phyloP scores from a whole-genome alignment of 2,329 filamentous ascomycete species.

The Fusarium sp. region DNA sequence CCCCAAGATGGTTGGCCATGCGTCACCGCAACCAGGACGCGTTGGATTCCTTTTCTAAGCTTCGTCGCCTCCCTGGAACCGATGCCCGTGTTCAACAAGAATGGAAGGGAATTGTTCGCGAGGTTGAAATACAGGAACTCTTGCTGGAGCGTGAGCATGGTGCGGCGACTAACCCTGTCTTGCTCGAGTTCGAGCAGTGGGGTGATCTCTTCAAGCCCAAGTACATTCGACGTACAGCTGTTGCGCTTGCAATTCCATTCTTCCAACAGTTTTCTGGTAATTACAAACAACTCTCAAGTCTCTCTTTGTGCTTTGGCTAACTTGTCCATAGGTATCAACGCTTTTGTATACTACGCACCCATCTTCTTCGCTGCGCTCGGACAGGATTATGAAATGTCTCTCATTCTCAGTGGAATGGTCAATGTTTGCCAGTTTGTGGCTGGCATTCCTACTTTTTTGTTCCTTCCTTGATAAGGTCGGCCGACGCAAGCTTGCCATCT shows the following conservation, averaged over 20 bases:
- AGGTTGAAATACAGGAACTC: slow-evolving; percentile 9
- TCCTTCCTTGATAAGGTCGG: slow-evolving; percentile 51
- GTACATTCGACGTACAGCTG: slow-evolving; percentile 10
- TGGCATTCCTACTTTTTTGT: slow-evolving; percentile 43
- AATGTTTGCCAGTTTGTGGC: slow-evolving; percentile 52
- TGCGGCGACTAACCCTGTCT: background rate
- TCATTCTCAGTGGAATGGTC: slow-evolving; percentile 51
- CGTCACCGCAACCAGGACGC: slow-evolving; percentile 53
- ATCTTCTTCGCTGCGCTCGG: slow-evolving; percentile 46
- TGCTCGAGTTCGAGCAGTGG: slow-evolving; percentile 20
- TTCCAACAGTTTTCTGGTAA: slow-evolving; percentile 43
- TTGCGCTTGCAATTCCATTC: slow-evolving; percentile 37
- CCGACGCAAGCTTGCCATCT: slow-evolving; percentile 39
- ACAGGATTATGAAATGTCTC: slow-evolving; percentile 41
- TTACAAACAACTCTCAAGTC: background rate
- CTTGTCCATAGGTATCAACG: slow-evolving; percentile 11
- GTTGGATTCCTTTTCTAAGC: slow-evolving; percentile 50
- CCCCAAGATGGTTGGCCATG: slow-evolving; percentile 59
- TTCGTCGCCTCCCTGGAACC: background rate
- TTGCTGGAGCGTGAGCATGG: background rate
- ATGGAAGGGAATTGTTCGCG: background rate
- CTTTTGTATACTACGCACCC: slow-evolving; percentile 44
- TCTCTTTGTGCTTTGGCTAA: slow-evolving; percentile 24
- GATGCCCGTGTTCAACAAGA: background rate
- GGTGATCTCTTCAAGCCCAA: slow-evolving; percentile 14